phyloP scores from a whole-genome alignment of 1,139 yeast genomes.

The Candida buenavistaensis region DNA sequence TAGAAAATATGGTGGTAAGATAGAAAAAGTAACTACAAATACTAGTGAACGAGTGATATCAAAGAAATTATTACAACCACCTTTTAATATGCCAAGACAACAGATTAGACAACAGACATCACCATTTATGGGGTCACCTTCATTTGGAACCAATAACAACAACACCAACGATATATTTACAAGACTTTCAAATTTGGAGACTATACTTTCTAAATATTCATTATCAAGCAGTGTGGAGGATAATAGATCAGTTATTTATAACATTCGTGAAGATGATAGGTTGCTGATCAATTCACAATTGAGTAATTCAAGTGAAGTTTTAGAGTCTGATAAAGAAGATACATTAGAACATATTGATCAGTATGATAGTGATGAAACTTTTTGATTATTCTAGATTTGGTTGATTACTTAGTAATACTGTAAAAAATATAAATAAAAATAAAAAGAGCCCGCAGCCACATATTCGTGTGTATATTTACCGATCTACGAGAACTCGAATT shows the following conservation, averaged over 20 bases:
- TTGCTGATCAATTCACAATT: slow-evolving; percentile 17
- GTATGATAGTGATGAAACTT: slow-evolving; percentile 19
- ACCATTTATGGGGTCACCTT: slow-evolving; percentile 1
- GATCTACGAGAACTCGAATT: no score
- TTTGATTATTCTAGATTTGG: no score
- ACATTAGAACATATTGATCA: slow-evolving; percentile 12
- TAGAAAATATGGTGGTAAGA: slow-evolving; percentile 23
- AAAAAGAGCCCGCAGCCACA: no score
- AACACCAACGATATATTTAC: slow-evolving; percentile 10
- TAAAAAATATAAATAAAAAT: no score
- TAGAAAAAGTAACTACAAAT: slow-evolving; percentile 9
- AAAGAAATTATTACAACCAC: slow-evolving; percentile 4
- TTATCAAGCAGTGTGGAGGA: slow-evolving; percentile 7
- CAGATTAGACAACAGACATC: neutral
- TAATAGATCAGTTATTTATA: slow-evolving; percentile 7
- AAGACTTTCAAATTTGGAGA: slow-evolving; percentile 12
- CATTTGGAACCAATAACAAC: slow-evolving; percentile 1
- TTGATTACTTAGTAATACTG: neutral
- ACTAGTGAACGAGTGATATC: slow-evolving; percentile 8
- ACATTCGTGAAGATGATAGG: no score
- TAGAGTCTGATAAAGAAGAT: slow-evolving; percentile 7
- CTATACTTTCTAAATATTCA: slow-evolving; percentile 6
- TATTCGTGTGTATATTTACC: no score
- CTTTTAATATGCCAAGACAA: slow-evolving; percentile 5
- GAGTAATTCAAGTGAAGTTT: neutral